Evolutionary conservation across 352 stramenopile genomes (phyloP).

Genomic region (Phytophthora foliorum): DNA sequence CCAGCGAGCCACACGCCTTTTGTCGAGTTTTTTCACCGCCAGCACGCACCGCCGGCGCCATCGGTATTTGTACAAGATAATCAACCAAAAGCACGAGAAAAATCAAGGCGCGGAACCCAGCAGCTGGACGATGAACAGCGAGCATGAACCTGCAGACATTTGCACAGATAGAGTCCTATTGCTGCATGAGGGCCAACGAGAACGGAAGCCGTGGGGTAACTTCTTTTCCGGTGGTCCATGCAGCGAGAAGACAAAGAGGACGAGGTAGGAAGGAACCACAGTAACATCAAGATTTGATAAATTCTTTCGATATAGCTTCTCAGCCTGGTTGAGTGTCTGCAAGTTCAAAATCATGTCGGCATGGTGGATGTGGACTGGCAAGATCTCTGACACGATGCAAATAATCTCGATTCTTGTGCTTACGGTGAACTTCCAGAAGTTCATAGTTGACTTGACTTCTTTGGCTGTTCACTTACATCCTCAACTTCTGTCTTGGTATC

Average conservation of each 20-base stretch:
- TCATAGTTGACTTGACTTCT: constrained; percentile 1
- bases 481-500: constrained; percentile 32
- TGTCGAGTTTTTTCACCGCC: constrained; percentile 36
- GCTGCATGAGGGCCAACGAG: constrained; percentile 18
- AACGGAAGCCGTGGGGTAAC: constrained; percentile 47
- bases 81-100: constrained; percentile 48
- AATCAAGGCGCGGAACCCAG: constrained; percentile 34
- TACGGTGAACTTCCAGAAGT: not conserved
- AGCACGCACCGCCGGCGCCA: constrained; percentile 34
- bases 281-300: constrained; percentile 44
- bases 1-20: constrained; percentile 19
- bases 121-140: constrained; percentile 15
- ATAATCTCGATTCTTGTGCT: not conserved
- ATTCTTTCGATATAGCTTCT: constrained; percentile 42
- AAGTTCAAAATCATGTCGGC: too few relatives aligned
- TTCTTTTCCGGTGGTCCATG: constrained; percentile 32
- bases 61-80: constrained; percentile 61
- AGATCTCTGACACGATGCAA: too few relatives aligned
- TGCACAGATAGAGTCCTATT: constrained; percentile 44
- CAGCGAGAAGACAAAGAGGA: constrained; percentile 29
- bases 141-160: constrained; percentile 19
- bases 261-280: constrained; percentile 42
- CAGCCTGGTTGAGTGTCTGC: not conserved
- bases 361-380: too few relatives aligned
- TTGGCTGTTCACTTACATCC: constrained; percentile 13